Conservation (phyloP, 164 flowering plant genomes). For the Stephania japonica region DNA sequence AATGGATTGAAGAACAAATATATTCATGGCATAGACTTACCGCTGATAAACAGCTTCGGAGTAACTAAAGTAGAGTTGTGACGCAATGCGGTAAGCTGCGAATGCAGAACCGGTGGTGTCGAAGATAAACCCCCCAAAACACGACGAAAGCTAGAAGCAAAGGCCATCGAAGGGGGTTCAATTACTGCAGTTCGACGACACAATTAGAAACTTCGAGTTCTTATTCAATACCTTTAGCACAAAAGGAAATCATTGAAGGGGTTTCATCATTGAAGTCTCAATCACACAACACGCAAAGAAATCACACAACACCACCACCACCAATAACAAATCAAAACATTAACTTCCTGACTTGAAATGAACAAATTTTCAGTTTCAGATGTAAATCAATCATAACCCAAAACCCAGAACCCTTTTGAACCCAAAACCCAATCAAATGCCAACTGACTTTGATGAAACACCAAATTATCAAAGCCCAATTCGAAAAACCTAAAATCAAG, state of each 20-base stretch:
- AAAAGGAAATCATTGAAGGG: not conserved
- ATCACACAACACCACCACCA: not conserved
- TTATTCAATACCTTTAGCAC: not conserved
- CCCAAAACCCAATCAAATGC: too few relatives aligned
- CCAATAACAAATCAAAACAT: not conserved
- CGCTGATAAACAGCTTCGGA: constrained; percentile 75
- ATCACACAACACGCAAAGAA: not conserved
- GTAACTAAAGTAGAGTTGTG: constrained; percentile 46
- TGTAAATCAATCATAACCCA: not conserved
- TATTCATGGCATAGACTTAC: constrained; percentile 21
- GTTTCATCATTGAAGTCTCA: not conserved
- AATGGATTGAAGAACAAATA: too few relatives aligned
- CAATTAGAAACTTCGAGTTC: not conserved
- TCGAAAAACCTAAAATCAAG: not conserved
- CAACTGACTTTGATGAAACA: too few relatives aligned
- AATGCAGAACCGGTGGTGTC: constrained; percentile 21
- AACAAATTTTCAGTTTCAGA: not conserved
- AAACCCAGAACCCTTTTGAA: too few relatives aligned
- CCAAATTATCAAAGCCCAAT: too few relatives aligned
- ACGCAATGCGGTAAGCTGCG: constrained; percentile 32
- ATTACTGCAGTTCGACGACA: not conserved
- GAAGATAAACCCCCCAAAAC: constrained; percentile 24
- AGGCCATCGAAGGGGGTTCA: constrained; percentile 31
- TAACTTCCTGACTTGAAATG: not conserved
- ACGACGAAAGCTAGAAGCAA: constrained; percentile 39